Base-by-base conservation (phyloP, 1,284 basidiomycete species). In the Tilletia setariae region DNA sequence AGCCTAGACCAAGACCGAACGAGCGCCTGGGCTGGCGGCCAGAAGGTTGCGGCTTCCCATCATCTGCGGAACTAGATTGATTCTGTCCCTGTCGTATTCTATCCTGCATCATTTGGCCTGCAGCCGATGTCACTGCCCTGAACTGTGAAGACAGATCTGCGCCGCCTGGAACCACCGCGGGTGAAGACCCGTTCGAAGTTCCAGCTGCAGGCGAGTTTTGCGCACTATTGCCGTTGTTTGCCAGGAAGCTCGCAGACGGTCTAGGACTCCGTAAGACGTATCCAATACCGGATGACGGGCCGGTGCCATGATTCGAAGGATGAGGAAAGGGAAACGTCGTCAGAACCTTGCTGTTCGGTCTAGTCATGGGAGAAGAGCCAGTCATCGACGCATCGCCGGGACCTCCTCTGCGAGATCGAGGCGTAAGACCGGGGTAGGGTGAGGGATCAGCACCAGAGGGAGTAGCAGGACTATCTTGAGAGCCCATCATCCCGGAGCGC, bases 241-340 rank as follows among this genome's bases (percentile, higher is more conserved):
- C n/a, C n/a, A 19, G 44, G 43, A 49, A 19, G 23, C 63, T 28
- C 25, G 23, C 8, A 13, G 53, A 59, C 8, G 53, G 13, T 19
- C 53, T 4, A 9, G 53, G 53, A 59, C 53, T 46, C 35, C 28
- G 9, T 3, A 40, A 30, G 7, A 44, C 40, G 42, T 28, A 28
- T 25, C 25, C 63, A 11, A 21, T 44, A 7, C 19, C 4, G 16
- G 19, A 15, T 32, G 21, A 21, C 9, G 19, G 68, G 67, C 16
- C 66, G 65, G 21, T 56, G 25, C 7, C 56, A 8, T 3, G 42
- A 13, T 40, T 68, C 1, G 63, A 61, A 0, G 74, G 74, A 35
- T 75, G 74, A 0, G 74, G 73, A 28, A 76, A 76, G 1, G 75
- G 75, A 42, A 76, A 76, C 11, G 63, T 69, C 8, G 73, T 74